phyloP scores from a whole-genome alignment of 768 basidiomycete genomes.

The Serendipita sp. region DNA sequence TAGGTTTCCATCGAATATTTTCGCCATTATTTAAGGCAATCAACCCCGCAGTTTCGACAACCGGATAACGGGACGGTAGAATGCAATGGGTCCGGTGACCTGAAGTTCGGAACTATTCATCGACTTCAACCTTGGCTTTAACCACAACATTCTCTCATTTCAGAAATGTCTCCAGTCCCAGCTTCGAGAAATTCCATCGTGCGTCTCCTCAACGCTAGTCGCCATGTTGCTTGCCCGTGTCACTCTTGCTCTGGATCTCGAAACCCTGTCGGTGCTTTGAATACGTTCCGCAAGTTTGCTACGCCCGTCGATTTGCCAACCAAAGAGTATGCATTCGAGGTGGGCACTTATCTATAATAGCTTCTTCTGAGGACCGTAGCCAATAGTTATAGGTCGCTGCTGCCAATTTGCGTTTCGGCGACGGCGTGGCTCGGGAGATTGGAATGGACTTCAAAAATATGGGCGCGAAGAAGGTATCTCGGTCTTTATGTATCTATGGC shows the following conservation, averaged over 20 bases:
- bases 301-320: slow-evolving; percentile 55
- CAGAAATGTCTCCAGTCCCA: slow-evolving; percentile 19
- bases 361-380: no score
- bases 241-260: slow-evolving; percentile 43
- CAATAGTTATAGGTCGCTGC: slow-evolving; percentile 50
- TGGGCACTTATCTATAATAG: slow-evolving; percentile 15
- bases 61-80: no score
- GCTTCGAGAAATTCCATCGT: slow-evolving; percentile 47
- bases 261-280: slow-evolving; percentile 31
- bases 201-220: slow-evolving; percentile 60
- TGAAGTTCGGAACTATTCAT: no score
- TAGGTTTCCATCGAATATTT: no score
- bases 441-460: slow-evolving; percentile 92
- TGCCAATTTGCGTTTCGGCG: slow-evolving; percentile 75
- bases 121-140: no score
- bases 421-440: slow-evolving; percentile 78
- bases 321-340: slow-evolving; percentile 91
- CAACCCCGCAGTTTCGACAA: no score
- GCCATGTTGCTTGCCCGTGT: slow-evolving; percentile 58
- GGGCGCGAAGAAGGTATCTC: slow-evolving; percentile 65
- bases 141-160: no score
- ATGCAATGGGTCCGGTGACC: no score
- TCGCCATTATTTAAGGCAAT: no score
- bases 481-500: background rate
- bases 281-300: slow-evolving; percentile 55